A percentile compares a stretch with the other conserved stretches of the same genome.
Conservation (phyloP, 2,329 filamentous ascomycete species). For the Aspergillus ruber region DNA sequence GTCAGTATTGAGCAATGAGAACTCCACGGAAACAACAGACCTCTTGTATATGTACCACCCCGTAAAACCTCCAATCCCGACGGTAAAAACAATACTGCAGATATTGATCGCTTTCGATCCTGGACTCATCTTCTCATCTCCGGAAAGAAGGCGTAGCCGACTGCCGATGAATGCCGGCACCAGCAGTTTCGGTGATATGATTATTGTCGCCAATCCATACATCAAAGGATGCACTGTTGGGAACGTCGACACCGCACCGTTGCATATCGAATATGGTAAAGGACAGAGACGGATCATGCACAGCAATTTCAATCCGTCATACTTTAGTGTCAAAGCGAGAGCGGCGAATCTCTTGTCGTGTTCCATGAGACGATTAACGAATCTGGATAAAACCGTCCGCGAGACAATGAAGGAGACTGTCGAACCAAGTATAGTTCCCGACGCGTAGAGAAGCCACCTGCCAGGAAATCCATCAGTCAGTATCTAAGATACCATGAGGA, state of each 20-base stretch:
- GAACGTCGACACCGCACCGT: conserved; percentile 90
- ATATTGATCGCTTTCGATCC: conserved; percentile 79
- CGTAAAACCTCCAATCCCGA: conserved; percentile 64
- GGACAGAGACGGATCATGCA: conserved; percentile 91
- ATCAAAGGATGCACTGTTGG: conserved; percentile 71
- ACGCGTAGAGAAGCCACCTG: conserved; percentile 78
- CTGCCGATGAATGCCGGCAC: conserved; percentile 90
- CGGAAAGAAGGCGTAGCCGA: conserved; percentile 74
- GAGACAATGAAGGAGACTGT: conserved; percentile 74
- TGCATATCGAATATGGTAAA: conserved; percentile 84
- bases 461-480: conserved; percentile 23
- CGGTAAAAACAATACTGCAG: conserved; percentile 66
- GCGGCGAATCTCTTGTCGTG: conserved; percentile 83
- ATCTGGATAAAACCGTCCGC: conserved; percentile 67
- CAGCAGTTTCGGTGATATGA: conserved; percentile 78
- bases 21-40: conserved; percentile 24
- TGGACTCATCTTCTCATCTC: conserved; percentile 76
- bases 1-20: background rate
- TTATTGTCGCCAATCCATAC: conserved; percentile 75
- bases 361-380: conserved; percentile 74
- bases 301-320: conserved; percentile 81
- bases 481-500: background rate
- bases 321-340: conserved; percentile 76
- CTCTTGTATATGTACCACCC: conserved; percentile 77
- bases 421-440: conserved; percentile 71